Conservation (phyloP, 441 rosid genomes). For the Flueggea neowawraea region DNA sequence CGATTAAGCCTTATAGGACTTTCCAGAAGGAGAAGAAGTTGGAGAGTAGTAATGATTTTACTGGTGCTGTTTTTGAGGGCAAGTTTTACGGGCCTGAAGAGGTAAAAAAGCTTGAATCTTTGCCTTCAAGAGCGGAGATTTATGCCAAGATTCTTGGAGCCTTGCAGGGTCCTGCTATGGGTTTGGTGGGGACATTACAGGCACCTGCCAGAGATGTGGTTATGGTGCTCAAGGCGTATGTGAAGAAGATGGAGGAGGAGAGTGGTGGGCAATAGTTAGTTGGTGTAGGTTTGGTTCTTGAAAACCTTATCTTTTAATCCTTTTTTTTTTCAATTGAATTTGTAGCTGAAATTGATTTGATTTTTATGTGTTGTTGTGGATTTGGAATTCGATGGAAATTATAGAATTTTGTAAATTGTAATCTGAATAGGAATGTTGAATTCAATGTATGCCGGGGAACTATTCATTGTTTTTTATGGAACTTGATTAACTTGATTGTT, state of each 20-base stretch:
- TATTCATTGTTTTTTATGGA: too few species aligned
- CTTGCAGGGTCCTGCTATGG: slow-evolving; percentile 68
- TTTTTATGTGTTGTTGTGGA: slow-evolving; percentile 4
- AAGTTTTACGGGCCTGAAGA: slow-evolving; percentile 79
- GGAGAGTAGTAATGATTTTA: slow-evolving; percentile 61
- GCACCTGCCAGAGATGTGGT: slow-evolving; percentile 84
- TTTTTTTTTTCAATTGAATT: slow-evolving; percentile 5
- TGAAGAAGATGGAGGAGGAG: slow-evolving; percentile 86
- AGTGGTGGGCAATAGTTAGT: slow-evolving; percentile 42
- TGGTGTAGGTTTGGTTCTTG: slow-evolving; percentile 5
- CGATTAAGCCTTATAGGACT: slow-evolving; percentile 75
- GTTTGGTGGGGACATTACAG: slow-evolving; percentile 74
- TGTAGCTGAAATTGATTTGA: slow-evolving; percentile 9
- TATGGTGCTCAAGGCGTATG: slow-evolving; percentile 81
- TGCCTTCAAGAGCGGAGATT: slow-evolving; percentile 87
- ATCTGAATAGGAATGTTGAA: neutral
- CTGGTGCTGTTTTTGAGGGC: slow-evolving; percentile 91
- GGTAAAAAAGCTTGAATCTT: slow-evolving; percentile 60
- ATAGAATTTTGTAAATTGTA: slow-evolving; percentile 23
- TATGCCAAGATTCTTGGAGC: slow-evolving; percentile 80
- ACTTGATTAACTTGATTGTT: too few species aligned
- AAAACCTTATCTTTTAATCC: too few species aligned
- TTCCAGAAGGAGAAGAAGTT: slow-evolving; percentile 78
- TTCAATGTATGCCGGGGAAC: too few species aligned
- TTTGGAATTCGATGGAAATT: slow-evolving; percentile 3